Evolutionary conservation across 352 stramenopile genomes (phyloP), one percentile per base, ranked within the genome.

Genomic region (Phytophthora rubi): DNA sequence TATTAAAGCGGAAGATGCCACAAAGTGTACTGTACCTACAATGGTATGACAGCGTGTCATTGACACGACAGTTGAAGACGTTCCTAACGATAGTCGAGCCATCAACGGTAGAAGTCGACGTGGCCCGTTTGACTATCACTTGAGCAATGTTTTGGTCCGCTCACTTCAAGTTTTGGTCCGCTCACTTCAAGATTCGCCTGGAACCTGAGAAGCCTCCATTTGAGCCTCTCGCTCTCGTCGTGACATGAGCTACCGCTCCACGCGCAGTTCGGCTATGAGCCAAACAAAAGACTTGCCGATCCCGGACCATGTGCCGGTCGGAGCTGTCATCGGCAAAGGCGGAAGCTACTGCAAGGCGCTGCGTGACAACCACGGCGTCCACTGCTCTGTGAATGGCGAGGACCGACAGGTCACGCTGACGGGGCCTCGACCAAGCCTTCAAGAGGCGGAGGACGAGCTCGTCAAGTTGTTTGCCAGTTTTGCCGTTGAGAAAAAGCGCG

Each of bases 241-340:
- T 8, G 16, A 1, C 5, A 76, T 76, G 72, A 76, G 51, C 30
- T 74, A 42, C 15, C 57, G 48, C 4, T 18, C 15, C 10, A 52
- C 53, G 2, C 16, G 28, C 10, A 23, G 26, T 5, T 66, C 32
- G 7, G 26, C 16, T 58, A 4, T 5, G 3, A 68, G 23, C 47
- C 39, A 68, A 49, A 65, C 35, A 2, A 82, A 79, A 33, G 10
- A 56, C 23, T 10, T 85, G 30, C 18, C 39, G 0, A 83, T 86
- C n/a, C 73, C 79, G 0, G 48, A 73, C 6, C 55, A 77, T 39
- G 65, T 86, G 6, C 64, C 67, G n/a, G 64, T 83, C 6, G 79
- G 79, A 4, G 73, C 63, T 55, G 73, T 86, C 35, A 86, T 86
- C 42, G 79, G 76, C 21, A 81, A 76, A 44, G 59, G 71, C 3